These are phyloP conservation scores for Bipolaris zeicola DNA, from an alignment of 2,329 filamentous ascomycete species.

Conservation along the genomic window DNA sequence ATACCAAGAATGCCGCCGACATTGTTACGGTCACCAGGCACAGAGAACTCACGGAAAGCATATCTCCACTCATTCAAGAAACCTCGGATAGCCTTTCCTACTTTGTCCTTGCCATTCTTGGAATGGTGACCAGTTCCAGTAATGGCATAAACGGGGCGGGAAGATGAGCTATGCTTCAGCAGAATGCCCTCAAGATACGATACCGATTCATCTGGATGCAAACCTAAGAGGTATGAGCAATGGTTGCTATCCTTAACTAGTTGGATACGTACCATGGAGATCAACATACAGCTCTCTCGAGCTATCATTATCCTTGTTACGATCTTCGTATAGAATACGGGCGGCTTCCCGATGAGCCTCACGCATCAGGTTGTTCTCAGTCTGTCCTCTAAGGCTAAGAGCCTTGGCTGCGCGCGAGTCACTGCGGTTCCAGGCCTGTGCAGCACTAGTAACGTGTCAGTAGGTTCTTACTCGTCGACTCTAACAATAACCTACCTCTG, in stretches of 20 bases:
- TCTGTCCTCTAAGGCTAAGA: slow-evolving; percentile 89
- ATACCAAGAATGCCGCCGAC: slow-evolving; percentile 69
- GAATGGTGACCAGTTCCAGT: slow-evolving; percentile 96
- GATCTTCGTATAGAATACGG: slow-evolving; percentile 87
- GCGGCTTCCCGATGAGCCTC: slow-evolving; percentile 96
- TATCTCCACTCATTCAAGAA: slow-evolving; percentile 97
- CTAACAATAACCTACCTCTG: slow-evolving; percentile 69
- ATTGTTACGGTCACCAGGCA: slow-evolving; percentile 91
- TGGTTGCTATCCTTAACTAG: too few species aligned
- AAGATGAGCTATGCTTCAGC: slow-evolving; percentile 75
- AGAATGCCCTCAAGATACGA: slow-evolving; percentile 90
- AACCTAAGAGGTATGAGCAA: slow-evolving; percentile 53
- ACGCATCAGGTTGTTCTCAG: slow-evolving; percentile 95
- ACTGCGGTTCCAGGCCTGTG: slow-evolving; percentile 98
- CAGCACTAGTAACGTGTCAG: slow-evolving; percentile 65
- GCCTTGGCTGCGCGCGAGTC: slow-evolving; percentile 96
- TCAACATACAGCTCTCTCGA: slow-evolving; percentile 86
- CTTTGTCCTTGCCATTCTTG: slow-evolving; percentile 98
- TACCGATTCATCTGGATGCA: slow-evolving; percentile 97
- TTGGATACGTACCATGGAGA: slow-evolving; percentile 67
- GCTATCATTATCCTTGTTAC: slow-evolving; percentile 71
- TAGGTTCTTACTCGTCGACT: not conserved
- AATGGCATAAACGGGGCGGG: slow-evolving; percentile 86
- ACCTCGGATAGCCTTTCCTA: slow-evolving; percentile 87
- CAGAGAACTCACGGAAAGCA: slow-evolving; percentile 93